phyloP scores from a whole-genome alignment of 129 eudicot genomes.

The Ambrosia trifida region DNA sequence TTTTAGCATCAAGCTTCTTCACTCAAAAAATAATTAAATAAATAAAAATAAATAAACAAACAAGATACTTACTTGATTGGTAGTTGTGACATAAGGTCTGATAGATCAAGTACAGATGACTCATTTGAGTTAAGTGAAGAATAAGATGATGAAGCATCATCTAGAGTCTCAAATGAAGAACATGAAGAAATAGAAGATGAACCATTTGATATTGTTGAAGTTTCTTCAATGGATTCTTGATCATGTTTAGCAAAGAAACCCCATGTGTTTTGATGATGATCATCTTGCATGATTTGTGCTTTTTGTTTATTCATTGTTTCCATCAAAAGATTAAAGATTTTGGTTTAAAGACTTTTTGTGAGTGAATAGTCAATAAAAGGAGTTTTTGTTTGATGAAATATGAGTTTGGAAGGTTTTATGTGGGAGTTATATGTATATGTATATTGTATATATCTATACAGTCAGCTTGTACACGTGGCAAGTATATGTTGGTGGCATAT shows the following conservation, averaged over 20 bases:
- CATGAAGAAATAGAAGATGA: constrained; percentile 38
- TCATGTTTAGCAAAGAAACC: constrained; percentile 19
- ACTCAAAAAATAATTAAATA: background rate
- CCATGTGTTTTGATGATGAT: constrained; percentile 20
- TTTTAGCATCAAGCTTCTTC: constrained; percentile 17
- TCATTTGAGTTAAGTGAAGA: constrained; percentile 43
- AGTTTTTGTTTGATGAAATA: background rate
- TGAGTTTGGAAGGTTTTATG: constrained; percentile 19
- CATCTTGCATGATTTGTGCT: constrained; percentile 14
- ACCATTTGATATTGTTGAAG: constrained; percentile 36
- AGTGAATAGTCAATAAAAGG: too few species aligned
- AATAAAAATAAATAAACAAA: background rate
- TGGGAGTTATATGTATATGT: background rate
- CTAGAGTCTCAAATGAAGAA: constrained; percentile 38
- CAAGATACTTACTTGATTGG: constrained; percentile 71
- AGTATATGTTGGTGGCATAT: constrained; percentile 19
- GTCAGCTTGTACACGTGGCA: constrained; percentile 30
- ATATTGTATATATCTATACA: constrained; percentile 9
- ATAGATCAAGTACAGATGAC: constrained; percentile 55
- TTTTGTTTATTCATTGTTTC: constrained; percentile 24
- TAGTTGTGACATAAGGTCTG: constrained; percentile 62
- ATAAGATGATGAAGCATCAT: constrained; percentile 47
- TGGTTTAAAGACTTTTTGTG: too few species aligned
- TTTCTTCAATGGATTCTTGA: constrained; percentile 27
- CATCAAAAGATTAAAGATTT: constrained; percentile 20